These are phyloP conservation scores for Nyctanthes arbortristis DNA, from an alignment of 257 asterid genomes.

Conservation along the genomic window DNA sequence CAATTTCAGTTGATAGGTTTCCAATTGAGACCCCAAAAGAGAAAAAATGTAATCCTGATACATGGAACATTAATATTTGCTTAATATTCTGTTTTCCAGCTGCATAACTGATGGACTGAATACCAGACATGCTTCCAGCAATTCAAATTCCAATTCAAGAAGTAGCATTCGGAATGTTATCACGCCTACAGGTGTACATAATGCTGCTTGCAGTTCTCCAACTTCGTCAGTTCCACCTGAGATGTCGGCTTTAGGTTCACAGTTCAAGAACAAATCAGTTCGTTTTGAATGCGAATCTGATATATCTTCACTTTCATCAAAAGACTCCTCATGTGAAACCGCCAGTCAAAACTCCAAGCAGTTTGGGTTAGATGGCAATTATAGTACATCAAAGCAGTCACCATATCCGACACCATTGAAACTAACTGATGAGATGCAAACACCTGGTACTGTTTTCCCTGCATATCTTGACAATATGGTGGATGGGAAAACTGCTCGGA, in stretches of 20 bases:
- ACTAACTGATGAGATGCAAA: conserved; percentile 79
- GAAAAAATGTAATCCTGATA: background rate
- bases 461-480: conserved; percentile 43
- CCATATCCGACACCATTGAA: conserved; percentile 79
- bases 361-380: conserved; percentile 34
- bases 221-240: conserved; percentile 38
- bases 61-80: background rate
- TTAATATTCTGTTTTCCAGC: conserved; percentile 32
- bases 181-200: conserved; percentile 18
- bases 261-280: conserved; percentile 41
- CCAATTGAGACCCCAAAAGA: conserved; percentile 4
- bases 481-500: conserved; percentile 44
- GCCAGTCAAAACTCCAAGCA: conserved; percentile 35
- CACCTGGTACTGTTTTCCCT: conserved; percentile 88
- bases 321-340: conserved; percentile 50
- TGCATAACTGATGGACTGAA: conserved; percentile 52
- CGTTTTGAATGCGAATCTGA: conserved; percentile 44
- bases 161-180: conserved; percentile 27
- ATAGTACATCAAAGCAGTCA: conserved; percentile 38
- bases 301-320: conserved; percentile 37
- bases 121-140: conserved; percentile 28
- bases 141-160: conserved; percentile 34
- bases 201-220: conserved; percentile 22
- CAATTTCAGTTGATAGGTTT: conserved; percentile 5
- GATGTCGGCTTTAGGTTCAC: conserved; percentile 33